phyloP scores from a whole-genome alignment of 2,329 filamentous ascomycete species.

The Leptographium flavum region DNA sequence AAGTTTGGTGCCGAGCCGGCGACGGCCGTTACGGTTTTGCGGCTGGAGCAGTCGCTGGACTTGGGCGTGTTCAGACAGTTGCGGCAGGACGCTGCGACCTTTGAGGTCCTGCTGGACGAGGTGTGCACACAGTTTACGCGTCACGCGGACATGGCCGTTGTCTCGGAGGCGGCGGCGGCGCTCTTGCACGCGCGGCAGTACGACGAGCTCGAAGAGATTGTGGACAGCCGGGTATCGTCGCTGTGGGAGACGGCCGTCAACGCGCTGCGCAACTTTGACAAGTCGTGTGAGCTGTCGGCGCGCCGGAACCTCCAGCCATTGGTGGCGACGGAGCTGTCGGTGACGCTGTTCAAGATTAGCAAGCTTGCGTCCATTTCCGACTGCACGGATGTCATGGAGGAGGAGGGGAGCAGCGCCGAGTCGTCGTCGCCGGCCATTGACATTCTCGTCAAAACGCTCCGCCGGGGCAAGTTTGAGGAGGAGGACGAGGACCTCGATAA shows the following conservation, averaged over 20 bases:
- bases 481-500: slow-evolving; percentile 57
- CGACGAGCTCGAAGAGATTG: slow-evolving; percentile 76
- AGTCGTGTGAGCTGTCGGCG: slow-evolving; percentile 54
- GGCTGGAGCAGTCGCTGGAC: slow-evolving; percentile 74
- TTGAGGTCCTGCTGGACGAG: slow-evolving; percentile 71
- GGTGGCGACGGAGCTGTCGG: slow-evolving; percentile 55
- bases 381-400: slow-evolving; percentile 61
- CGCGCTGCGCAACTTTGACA: slow-evolving; percentile 56
- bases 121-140: slow-evolving; percentile 87
- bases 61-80: slow-evolving; percentile 79
- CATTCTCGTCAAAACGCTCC: slow-evolving; percentile 56
- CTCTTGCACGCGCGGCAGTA: slow-evolving; percentile 75
- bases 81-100: slow-evolving; percentile 70
- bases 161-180: slow-evolving; percentile 70
- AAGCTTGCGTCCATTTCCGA: slow-evolving; percentile 70
- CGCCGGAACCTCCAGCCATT: slow-evolving; percentile 54
- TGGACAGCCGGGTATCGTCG: slow-evolving; percentile 63
- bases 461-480: slow-evolving; percentile 57
- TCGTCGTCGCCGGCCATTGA: slow-evolving; percentile 43
- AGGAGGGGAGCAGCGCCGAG: slow-evolving; percentile 32
- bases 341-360: slow-evolving; percentile 63
- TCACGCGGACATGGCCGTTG: slow-evolving; percentile 75
- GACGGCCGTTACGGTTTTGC: slow-evolving; percentile 72
- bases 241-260: slow-evolving; percentile 78
- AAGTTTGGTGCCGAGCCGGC: slow-evolving; percentile 86